phyloP scores from a whole-genome alignment of 352 stramenopile genomes.

The Elongisporangium anandrum region DNA sequence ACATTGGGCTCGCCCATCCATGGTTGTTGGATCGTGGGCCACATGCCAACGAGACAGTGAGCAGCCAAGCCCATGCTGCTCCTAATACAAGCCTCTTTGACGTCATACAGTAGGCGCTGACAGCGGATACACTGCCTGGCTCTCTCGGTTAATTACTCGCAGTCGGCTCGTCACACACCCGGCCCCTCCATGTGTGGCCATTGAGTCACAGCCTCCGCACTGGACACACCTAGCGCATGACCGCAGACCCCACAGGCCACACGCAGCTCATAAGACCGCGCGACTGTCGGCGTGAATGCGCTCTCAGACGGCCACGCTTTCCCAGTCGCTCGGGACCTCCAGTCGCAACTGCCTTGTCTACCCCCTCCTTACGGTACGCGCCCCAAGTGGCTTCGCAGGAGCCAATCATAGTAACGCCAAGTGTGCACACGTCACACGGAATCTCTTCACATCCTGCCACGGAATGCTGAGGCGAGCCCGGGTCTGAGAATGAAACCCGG shows the following conservation, averaged over 20 bases:
- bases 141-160: background rate
- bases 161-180: background rate
- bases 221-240: background rate
- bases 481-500: background rate
- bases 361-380: constrained; percentile 1
- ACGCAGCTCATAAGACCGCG: background rate
- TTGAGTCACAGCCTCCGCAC: background rate
- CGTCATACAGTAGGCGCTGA: background rate
- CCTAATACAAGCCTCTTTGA: background rate
- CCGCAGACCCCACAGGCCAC: constrained; percentile 1
- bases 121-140: background rate
- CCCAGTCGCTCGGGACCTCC: constrained; percentile 6
- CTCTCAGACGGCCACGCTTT: background rate
- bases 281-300: background rate
- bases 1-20: background rate
- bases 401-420: constrained; percentile 6
- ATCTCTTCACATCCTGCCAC: background rate
- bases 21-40: background rate
- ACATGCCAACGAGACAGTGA: background rate
- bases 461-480: constrained; percentile 1
- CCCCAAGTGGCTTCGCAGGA: constrained; percentile 6
- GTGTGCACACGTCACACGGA: constrained; percentile 26
- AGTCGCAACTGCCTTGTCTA: constrained; percentile 12
- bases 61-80: background rate
- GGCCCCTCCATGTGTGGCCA: no score